Evolutionary conservation across 768 basidiomycete genomes (phyloP).

Genomic region (Saitozyma podzolica): DNA sequence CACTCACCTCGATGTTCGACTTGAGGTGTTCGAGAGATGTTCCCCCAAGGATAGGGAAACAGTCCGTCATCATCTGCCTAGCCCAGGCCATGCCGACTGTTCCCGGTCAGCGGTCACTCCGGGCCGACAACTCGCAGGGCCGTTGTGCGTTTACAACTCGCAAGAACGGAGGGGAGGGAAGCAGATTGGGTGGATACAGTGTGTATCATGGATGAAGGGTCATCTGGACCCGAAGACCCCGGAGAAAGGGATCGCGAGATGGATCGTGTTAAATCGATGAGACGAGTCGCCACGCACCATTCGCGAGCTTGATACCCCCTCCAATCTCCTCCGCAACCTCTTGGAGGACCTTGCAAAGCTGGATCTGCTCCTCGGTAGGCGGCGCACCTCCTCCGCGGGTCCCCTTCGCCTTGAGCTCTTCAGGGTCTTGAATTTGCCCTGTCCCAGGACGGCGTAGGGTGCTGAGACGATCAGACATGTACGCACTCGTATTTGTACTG

Average conservation of each 20-base stretch:
- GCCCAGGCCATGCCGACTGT: conserved; percentile 41
- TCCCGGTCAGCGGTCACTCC: not conserved
- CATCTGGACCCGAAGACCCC: too few species aligned
- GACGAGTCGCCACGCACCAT: conserved; percentile 10
- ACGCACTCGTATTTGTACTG: not conserved
- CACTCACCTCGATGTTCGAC: conserved; percentile 18
- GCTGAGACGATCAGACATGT: conserved; percentile 30
- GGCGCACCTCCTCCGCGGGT: conserved; percentile 20
- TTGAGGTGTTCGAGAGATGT: conserved; percentile 38
- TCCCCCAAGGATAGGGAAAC: conserved; percentile 45
- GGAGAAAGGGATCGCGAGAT: too few species aligned
- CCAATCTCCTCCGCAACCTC: conserved; percentile 43
- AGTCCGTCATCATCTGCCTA: conserved; percentile 33
- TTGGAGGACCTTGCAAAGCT: conserved; percentile 28
- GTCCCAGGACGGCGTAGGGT: conserved; percentile 56
- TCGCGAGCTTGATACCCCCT: conserved; percentile 24
- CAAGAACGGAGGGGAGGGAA: not conserved
- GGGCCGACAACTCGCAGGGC: not conserved
- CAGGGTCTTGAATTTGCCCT: conserved; percentile 51
- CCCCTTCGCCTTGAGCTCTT: conserved; percentile 30
- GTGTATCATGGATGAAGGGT: too few species aligned
- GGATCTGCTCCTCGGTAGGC: conserved; percentile 17
- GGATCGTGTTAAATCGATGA: too few species aligned
- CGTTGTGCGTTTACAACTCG: too few species aligned
- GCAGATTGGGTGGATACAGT: too few species aligned